Evolutionary conservation across 192 early-diverging fungal species (phyloP).

Genomic region (Coemansia sp.): DNA sequence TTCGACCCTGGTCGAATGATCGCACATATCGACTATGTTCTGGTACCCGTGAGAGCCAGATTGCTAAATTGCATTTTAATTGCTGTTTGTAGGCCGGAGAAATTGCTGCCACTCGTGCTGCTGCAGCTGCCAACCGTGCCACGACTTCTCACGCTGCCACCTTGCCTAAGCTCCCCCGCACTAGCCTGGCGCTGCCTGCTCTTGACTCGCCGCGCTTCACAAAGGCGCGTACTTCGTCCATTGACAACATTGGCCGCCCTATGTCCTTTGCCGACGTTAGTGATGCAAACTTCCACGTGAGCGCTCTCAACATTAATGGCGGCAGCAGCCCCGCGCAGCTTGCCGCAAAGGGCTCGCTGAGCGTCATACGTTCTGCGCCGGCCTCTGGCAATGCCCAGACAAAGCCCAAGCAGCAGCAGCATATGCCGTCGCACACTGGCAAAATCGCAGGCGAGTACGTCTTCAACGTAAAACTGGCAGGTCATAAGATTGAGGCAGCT

Average conservation of each 20-base stretch:
- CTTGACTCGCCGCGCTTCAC: slow-evolving; percentile 22
- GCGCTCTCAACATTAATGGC: background rate
- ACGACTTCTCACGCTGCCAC: slow-evolving; percentile 8
- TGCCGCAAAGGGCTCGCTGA: slow-evolving; percentile 29
- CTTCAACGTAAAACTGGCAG: slow-evolving; percentile 24
- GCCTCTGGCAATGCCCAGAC: background rate
- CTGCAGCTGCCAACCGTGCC: background rate
- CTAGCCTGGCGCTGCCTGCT: slow-evolving; percentile 22
- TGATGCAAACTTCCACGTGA: background rate
- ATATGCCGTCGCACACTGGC: slow-evolving; percentile 19
- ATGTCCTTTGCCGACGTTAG: slow-evolving; percentile 12
- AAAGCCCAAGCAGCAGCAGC: slow-evolving; percentile 4
- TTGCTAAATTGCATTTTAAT: background rate
- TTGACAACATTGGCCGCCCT: slow-evolving; percentile 17
- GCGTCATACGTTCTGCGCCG: slow-evolving; percentile 4
- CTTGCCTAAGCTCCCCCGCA: slow-evolving; percentile 15
- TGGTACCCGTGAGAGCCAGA: background rate
- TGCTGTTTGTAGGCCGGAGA: background rate
- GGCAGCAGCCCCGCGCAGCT: slow-evolving; percentile 13
- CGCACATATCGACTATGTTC: background rate
- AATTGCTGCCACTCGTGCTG: background rate
- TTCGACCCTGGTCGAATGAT: background rate
- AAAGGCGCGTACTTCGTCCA: slow-evolving; percentile 26
- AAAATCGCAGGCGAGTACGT: slow-evolving; percentile 23
- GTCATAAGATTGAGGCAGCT: slow-evolving; percentile 32